A percentile compares a stretch with the other conserved stretches of the same genome.
These are phyloP conservation scores for Melampsora larici-populina DNA, from an alignment of 1,284 basidiomycete species.

Conservation along the genomic window DNA sequence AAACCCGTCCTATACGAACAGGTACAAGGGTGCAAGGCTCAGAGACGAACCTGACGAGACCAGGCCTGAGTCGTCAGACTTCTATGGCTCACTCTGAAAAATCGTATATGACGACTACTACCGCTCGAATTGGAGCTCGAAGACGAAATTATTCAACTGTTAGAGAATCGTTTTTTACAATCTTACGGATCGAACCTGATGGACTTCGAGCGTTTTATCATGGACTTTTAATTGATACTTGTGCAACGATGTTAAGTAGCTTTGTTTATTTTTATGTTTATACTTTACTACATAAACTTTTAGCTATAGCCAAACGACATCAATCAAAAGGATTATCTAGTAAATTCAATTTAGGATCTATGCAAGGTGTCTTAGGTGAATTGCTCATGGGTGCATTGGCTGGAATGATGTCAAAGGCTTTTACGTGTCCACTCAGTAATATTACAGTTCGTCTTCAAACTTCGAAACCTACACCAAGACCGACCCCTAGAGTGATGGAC, in stretches of 20 bases:
- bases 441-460: slow-evolving; percentile 58
- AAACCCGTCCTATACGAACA: background rate
- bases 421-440: slow-evolving; percentile 57
- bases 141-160: slow-evolving; percentile 56
- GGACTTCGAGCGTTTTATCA: slow-evolving; percentile 52
- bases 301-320: background rate
- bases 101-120: slow-evolving; percentile 47
- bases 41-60: background rate
- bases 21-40: background rate
- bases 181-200: slow-evolving; percentile 47
- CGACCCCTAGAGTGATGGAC: slow-evolving; percentile 28
- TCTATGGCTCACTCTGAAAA: slow-evolving; percentile 45
- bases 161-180: slow-evolving; percentile 45
- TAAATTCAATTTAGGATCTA: slow-evolving; percentile 42
- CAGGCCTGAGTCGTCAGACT: slow-evolving; percentile 29
- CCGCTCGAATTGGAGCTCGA: slow-evolving; percentile 53
- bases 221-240: slow-evolving; percentile 54
- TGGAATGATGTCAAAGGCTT: slow-evolving; percentile 55
- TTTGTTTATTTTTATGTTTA: slow-evolving; percentile 55
- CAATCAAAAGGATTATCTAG: slow-evolving; percentile 11
- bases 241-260: slow-evolving; percentile 45
- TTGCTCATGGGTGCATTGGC: slow-evolving; percentile 56
- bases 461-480: slow-evolving; percentile 15
- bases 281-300: slow-evolving; percentile 50
- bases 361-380: slow-evolving; percentile 54